These are phyloP conservation scores for Umbilicus rupestris DNA, from an alignment of 164 flowering plant genomes.

Conservation along the genomic window DNA sequence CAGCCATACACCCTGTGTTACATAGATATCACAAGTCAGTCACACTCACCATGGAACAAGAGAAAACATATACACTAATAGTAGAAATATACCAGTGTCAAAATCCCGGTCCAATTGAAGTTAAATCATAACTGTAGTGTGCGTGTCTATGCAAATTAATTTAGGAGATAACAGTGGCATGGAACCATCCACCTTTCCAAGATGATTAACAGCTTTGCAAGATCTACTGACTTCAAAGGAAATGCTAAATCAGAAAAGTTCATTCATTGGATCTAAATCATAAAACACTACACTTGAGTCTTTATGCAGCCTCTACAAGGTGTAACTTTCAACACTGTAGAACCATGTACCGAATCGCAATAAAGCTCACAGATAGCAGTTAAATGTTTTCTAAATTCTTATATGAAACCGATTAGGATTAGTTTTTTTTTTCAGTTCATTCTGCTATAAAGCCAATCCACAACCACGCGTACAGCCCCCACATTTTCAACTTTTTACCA, in stretches of 20 bases:
- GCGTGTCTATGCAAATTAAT: neutral
- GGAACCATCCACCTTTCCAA: neutral
- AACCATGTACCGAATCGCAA: too few relatives aligned
- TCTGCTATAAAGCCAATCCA: too few relatives aligned
- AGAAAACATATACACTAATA: neutral
- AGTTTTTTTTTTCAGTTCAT: too few relatives aligned
- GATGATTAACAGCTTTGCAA: neutral
- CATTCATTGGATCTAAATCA: neutral
- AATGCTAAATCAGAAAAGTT: neutral
- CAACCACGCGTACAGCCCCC: too few relatives aligned
- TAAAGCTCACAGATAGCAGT: too few relatives aligned
- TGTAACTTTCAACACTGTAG: too few relatives aligned
- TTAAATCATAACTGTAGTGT: neutral
- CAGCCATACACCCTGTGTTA: constrained; percentile 87
- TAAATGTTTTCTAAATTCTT: too few relatives aligned
- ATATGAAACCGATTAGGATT: too few relatives aligned
- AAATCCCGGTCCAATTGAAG: neutral
- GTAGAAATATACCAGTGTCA: neutral
- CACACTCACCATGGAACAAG: neutral
- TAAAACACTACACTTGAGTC: neutral
- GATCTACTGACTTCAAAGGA: neutral
- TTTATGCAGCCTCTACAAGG: too few relatives aligned
- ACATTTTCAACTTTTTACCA: too few relatives aligned
- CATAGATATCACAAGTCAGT: neutral
- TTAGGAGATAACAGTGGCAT: neutral